A percentile compares a stretch with the other conserved stretches of the same genome.
Evolutionary conservation across 495 filamentous ascomycete species (phyloP).

Genomic region (Penicillium crystallinum): DNA sequence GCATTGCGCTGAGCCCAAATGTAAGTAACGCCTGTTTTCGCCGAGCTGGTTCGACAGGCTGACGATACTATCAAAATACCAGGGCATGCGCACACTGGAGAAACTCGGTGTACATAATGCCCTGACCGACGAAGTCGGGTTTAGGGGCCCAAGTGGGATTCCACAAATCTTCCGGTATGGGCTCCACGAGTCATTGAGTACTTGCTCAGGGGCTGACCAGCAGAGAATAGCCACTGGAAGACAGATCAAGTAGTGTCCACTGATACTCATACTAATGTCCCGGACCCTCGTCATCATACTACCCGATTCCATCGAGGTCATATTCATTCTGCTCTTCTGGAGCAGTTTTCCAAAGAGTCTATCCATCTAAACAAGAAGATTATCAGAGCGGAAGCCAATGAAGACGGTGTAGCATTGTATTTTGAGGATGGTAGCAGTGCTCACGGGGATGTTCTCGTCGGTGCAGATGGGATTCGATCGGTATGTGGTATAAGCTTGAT

Average conservation of each 20-base stretch:
- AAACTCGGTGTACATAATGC: conserved; percentile 39
- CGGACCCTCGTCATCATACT: conserved; percentile 39
- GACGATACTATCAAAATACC: background rate
- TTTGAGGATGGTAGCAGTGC: conserved; percentile 30
- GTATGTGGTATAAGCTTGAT: conserved; percentile 10
- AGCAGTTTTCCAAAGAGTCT: conserved; percentile 32
- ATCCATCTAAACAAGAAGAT: conserved; percentile 25
- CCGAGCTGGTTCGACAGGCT: background rate
- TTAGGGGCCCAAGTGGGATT: conserved; percentile 36
- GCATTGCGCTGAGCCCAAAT: conserved; percentile 48
- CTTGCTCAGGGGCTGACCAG: background rate
- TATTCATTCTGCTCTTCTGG: conserved; percentile 39
- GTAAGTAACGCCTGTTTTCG: conserved; percentile 14
- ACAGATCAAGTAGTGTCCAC: conserved; percentile 42
- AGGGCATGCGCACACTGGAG: conserved; percentile 44
- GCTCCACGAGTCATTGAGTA: too few relatives aligned
- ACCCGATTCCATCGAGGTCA: conserved; percentile 44
- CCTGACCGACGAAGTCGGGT: conserved; percentile 36
- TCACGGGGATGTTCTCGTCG: conserved; percentile 29
- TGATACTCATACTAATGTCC: conserved; percentile 32
- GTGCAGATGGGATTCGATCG: conserved; percentile 33
- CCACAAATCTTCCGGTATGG: conserved; percentile 29
- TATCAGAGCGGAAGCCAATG: conserved; percentile 8
- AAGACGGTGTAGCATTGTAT: conserved; percentile 16
- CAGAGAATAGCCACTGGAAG: conserved; percentile 29